Base-by-base conservation (phyloP, 1,284 basidiomycete genomes). In the Apiotrichum laibachii region DNA sequence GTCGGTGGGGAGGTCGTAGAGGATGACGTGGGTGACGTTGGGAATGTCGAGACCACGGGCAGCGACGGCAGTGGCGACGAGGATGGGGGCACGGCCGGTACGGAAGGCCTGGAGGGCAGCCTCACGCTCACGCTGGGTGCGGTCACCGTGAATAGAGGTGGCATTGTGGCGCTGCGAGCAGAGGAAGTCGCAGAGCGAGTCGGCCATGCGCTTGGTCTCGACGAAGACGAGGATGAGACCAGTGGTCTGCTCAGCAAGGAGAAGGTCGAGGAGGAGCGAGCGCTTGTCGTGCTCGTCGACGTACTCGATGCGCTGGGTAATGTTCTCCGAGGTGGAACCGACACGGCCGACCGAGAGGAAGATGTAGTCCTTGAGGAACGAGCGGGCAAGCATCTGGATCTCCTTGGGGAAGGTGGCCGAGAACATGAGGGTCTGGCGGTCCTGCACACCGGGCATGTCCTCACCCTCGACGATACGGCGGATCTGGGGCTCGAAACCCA, bases 401-500 rank as follows among this genome's bases (percentile, higher is more conserved):
- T 99, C 96, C 57, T 93, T 88, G 56, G 95, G 96, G 88, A 99
- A 99, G 50, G 96, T 99, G 50, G 96, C 96, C 64, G 90, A 93
- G 83, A 99, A 99, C 95, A 99, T 99, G 81, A 99, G 89, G 10
- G 96, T 99, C 79, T 99, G 96, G 64, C 96, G 90, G 34, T 94
- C 87, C 56, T 86, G 82, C 26, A 90, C 87, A 56, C 87, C 90
- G 33, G 96, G 93, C 95, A 99, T 99, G 79, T 99, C 96, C 74
- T 95, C 93, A 66, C 90, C 90, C 78, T 98, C 91, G 35, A 99
- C 96, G 75, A 99, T 99, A 53, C 93, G 85, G 66, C 95, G 87
- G 73, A 99, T 99, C 81, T 99, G 95, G 62, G 96, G 96, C 81
- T 99, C 95, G 84, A 99, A 99, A 89, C 95, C 95, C 95, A 99